These are phyloP conservation scores for Phaffia australis DNA, from an alignment of 768 basidiomycete genomes.

Conservation along the genomic window DNA sequence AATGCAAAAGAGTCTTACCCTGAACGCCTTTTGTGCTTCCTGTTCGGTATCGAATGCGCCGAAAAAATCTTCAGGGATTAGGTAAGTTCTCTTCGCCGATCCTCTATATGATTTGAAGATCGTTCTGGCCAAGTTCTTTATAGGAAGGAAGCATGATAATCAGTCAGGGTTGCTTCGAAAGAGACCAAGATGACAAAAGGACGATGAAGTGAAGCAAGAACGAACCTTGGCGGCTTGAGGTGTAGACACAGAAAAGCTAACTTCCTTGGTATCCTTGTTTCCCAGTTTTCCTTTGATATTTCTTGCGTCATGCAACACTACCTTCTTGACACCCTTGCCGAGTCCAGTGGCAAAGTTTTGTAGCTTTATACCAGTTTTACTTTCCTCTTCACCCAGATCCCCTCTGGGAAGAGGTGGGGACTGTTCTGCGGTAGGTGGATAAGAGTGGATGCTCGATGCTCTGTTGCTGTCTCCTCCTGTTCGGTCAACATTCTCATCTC, in stretches of 20 bases:
- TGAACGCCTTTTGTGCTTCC: constrained; percentile 57
- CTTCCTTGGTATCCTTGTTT: neutral
- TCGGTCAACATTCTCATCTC: neutral
- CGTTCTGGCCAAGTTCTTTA: constrained; percentile 53
- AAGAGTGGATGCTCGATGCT: neutral
- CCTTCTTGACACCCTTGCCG: constrained; percentile 1
- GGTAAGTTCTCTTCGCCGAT: constrained; percentile 48
- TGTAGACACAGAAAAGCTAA: neutral
- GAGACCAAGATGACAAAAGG: neutral
- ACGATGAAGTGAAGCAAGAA: neutral
- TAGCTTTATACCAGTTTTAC: neutral
- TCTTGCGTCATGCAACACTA: constrained; percentile 21
- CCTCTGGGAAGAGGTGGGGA: neutral
- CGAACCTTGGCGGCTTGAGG: constrained; percentile 6
- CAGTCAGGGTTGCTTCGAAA: neutral
- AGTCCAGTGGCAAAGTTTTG: neutral
- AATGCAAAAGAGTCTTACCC: constrained; percentile 40
- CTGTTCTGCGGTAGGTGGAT: neutral
- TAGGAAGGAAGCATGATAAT: neutral
- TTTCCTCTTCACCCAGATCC: constrained; percentile 3
- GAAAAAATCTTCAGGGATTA: constrained; percentile 58
- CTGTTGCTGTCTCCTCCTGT: neutral
- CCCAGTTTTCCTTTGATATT: constrained; percentile 24
- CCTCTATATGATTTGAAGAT: constrained; percentile 49
- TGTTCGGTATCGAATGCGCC: constrained; percentile 54